Evolutionary conservation across 495 filamentous ascomycete genomes (phyloP), one percentile per base, ranked within the genome.

Genomic region (Aspergillus biplanus): DNA sequence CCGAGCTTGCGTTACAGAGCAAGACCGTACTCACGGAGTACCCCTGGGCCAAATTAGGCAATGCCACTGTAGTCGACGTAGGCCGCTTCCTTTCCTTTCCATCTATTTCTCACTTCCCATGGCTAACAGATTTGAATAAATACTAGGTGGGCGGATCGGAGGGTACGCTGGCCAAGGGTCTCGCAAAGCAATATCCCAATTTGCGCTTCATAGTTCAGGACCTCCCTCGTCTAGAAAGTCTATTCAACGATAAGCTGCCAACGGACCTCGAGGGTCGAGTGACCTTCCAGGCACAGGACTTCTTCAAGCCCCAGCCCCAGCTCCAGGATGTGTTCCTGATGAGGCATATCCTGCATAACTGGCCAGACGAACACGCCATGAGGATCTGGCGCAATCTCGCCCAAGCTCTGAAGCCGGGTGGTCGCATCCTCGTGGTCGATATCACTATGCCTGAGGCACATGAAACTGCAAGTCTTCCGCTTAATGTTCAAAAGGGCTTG

Each of bases 11-110:
- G 21, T 27, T 27, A 27, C 1, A 27, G 2, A 27, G 2, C 2
- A 27, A 2, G 21, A 2, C 21, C 1, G 21, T 27, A 2, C 21
- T 27, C 21, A 27, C 21, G 21, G 21, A 1, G 18, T 56, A 34
- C n/a, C 31, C 33, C 33, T 56, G 52, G 52, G 52, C 4, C 1
- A 13, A 33, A 7, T 37, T 56, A 34, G 33, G 34, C 12, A 34
- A 37, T 27, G 52, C 52, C 13, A 56, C 52, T n/a, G 52, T 56
- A 4, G 52, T 56, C 13, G 52, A 56, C 18, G 52, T 56, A 37
- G 35, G 52, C 21, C 21, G 21, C 21, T 27, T 27, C 21, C 21
- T 27, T 27, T 27, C 21, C 21, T 56, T 34, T 16, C n/a, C 7
- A 16, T 34, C 9, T 7, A 15, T 16, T 37, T 44, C 4, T 11